These are phyloP conservation scores for Akanthomyces muscarius DNA, from an alignment of 2,329 filamentous ascomycete species.

Conservation along the genomic window DNA sequence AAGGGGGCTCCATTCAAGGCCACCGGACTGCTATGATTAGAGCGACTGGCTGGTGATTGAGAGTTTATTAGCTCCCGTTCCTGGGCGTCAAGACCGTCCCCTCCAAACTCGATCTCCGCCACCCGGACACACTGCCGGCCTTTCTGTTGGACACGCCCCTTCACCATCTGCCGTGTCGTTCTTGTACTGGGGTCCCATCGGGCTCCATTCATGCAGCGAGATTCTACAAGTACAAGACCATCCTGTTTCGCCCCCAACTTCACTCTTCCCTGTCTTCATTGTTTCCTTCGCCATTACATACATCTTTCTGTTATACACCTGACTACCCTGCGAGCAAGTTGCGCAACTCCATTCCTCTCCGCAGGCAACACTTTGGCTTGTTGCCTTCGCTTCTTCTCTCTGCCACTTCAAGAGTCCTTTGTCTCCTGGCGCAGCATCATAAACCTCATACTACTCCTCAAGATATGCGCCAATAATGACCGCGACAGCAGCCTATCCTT, in stretches of 20 bases:
- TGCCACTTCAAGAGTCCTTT: background rate
- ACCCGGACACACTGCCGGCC: slow-evolving; percentile 46
- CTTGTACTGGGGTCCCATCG: slow-evolving; percentile 16
- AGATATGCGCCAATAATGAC: slow-evolving; percentile 58
- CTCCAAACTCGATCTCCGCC: slow-evolving; percentile 20
- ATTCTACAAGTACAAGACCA: slow-evolving; percentile 19
- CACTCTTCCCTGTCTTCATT: slow-evolving; percentile 11
- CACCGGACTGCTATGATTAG: slow-evolving; percentile 16
- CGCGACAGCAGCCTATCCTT: slow-evolving; percentile 55
- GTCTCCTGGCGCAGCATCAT: background rate
- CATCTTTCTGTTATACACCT: background rate
- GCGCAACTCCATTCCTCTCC: background rate
- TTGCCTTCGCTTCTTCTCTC: background rate
- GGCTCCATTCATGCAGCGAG: slow-evolving; percentile 18
- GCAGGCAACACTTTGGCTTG: background rate
- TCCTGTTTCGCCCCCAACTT: slow-evolving; percentile 18
- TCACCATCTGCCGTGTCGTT: slow-evolving; percentile 18
- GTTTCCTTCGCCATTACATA: slow-evolving; percentile 11
- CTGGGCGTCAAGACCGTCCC: slow-evolving; percentile 36
- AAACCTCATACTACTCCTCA: slow-evolving; percentile 16
- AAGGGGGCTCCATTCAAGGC: slow-evolving; percentile 13
- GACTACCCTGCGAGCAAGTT: background rate
- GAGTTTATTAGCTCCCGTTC: slow-evolving; percentile 33
- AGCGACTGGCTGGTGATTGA: slow-evolving; percentile 6
- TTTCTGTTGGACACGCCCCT: slow-evolving; percentile 28